phyloP scores from a whole-genome alignment of 176 grass and related monocot genomes.

The Tuctoria greenei region DNA sequence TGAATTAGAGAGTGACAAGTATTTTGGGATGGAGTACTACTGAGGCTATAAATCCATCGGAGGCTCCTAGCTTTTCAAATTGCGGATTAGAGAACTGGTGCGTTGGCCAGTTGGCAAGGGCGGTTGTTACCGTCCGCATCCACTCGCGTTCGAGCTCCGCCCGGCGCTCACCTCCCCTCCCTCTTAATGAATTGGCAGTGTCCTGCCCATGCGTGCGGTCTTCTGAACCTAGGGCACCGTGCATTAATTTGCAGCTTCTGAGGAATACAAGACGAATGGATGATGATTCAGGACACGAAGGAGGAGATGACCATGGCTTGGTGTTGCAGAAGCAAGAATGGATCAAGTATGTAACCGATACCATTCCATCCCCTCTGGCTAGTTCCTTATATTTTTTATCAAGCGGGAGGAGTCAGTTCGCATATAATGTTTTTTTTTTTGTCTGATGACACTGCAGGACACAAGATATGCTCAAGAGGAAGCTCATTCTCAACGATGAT shows the following conservation, averaged over 20 bases:
- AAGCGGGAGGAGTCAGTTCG: neutral
- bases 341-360: conserved; percentile 32
- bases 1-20: too few species aligned
- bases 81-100: too few species aligned
- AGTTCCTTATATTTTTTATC: neutral
- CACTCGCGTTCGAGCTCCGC: too few species aligned
- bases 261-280: conserved; percentile 33
- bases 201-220: neutral
- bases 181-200: too few species aligned
- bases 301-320: conserved; percentile 23
- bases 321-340: conserved; percentile 49
- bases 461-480: conserved; percentile 69
- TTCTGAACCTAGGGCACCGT: neutral
- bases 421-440: neutral
- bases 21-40: too few species aligned
- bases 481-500: conserved; percentile 55
- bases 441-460: conserved; percentile 36
- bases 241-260: neutral
- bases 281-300: neutral
- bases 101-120: too few species aligned
- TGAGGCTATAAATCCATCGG: neutral
- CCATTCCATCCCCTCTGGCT: neutral
- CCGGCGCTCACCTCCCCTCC: too few species aligned
- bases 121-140: too few species aligned
- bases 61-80: neutral